Conservation (phyloP, 345 rosid species). For the Syzygium jambos region DNA sequence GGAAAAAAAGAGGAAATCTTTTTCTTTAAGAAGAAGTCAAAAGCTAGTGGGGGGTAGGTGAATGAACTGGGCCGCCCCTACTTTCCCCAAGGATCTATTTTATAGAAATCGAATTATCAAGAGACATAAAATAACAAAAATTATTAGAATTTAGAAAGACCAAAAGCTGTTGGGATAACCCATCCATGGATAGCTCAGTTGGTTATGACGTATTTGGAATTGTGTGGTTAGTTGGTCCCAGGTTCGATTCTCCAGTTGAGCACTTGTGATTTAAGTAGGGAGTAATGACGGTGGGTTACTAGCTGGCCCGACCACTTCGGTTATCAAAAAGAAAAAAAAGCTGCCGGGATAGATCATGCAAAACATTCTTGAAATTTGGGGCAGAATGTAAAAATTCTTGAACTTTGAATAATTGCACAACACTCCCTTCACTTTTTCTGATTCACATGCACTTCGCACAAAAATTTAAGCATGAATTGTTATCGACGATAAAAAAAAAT, state of each 20-base stretch:
- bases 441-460: not conserved
- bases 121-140: too few species aligned
- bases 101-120: not conserved
- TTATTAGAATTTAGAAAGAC: not conserved
- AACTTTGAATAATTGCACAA: not conserved
- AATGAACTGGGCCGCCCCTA: not conserved
- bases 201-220: too few species aligned
- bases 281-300: too few species aligned
- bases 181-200: too few species aligned
- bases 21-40: rapidly evolving
- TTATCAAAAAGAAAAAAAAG: too few species aligned
- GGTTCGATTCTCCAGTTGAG: too few species aligned
- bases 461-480: not conserved
- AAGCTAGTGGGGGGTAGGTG: not conserved
- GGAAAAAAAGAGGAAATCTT: not conserved
- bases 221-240: too few species aligned
- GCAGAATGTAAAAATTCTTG: not conserved
- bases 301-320: too few species aligned
- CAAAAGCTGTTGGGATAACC: too few species aligned
- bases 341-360: not conserved
- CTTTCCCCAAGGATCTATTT: not conserved
- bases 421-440: not conserved
- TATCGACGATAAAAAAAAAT: too few species aligned
- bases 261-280: too few species aligned
- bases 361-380: not conserved